Evolutionary conservation across 768 basidiomycete genomes (phyloP), one percentile per base, ranked within the genome.

Genomic region (Lactifluus subvellereus): DNA sequence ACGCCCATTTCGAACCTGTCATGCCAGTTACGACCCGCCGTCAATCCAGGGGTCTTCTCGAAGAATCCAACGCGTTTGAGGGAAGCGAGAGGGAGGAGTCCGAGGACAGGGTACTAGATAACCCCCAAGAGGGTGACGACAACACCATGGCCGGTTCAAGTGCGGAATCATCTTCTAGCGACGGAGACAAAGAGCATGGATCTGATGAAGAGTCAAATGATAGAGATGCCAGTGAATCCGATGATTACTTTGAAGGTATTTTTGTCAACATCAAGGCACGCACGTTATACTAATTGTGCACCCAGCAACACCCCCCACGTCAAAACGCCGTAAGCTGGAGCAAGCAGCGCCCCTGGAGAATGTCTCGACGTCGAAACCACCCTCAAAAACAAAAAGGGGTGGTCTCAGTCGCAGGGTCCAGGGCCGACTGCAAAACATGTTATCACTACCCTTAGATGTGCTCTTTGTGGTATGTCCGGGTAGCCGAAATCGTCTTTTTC

Each of bases 341-440:
- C 55, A 52, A 37, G 47, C n/a, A 27, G 27, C 3, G 14, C 16
- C 22, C 14, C 2, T 27, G 5, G 52, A 37, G 33, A 54, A n/a
- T 2, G 43, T 43, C 1, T 47, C 59, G 35, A 47, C 50, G n/a
- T 60, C 30, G 16, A 60, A 49, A 11, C 43, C 57, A 6, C 32
- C 45, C 9, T n/a, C 52, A n/a, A 64, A 53, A 22, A 6, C 48
- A 10, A 59, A 59, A 48, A 43, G 35, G 18, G 40, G 48, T 32
- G 27, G 52, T 1, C 43, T 22, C 33, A 45, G 50, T 33, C 56
- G 53, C 4, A 50, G 49, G 42, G 55, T 65, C 11, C 62, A 38
- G 35, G 65, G 65, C 13, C 65, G 65, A 33, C 57, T 66, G 27
- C 62, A 66, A 52, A 35, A 66, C 35, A 59, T 66, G 65, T 48